Conservation (phyloP, 179 eudicot species). For the Spinacia oleracea region DNA sequence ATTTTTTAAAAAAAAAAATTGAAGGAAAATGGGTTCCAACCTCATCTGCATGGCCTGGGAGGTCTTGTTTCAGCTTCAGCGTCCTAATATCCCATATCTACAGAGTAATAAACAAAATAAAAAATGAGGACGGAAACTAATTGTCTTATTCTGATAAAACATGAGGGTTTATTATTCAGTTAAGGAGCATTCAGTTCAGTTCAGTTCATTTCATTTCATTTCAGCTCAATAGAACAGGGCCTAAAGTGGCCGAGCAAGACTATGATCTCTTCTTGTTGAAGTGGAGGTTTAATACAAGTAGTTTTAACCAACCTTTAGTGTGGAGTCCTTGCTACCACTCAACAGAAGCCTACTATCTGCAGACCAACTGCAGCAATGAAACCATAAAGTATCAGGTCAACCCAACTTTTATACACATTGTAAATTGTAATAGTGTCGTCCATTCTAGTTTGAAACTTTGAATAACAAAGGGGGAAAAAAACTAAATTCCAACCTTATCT, state of each 20-base stretch:
- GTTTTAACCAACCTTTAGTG: conserved; percentile 60
- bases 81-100: conserved; percentile 94
- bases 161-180: no score
- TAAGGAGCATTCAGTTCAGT: no score
- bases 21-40: no score
- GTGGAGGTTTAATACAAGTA: neutral
- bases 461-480: neutral
- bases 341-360: conserved; percentile 93
- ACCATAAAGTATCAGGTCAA: neutral
- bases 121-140: no score
- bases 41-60: conserved; percentile 96
- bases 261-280: neutral
- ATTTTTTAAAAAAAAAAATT: no score
- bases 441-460: neutral
- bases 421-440: neutral
- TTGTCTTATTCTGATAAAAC: no score
- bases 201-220: no score
- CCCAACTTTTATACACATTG: neutral
- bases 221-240: no score
- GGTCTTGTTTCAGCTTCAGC: conserved; percentile 82
- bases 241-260: neutral
- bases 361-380: conserved; percentile 82
- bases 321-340: conserved; percentile 97
- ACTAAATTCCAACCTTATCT: conserved; percentile 66
- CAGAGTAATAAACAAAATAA: no score